These are phyloP conservation scores for Mycena sp. DNA, from an alignment of 1,284 basidiomycete genomes.

Conservation along the genomic window DNA sequence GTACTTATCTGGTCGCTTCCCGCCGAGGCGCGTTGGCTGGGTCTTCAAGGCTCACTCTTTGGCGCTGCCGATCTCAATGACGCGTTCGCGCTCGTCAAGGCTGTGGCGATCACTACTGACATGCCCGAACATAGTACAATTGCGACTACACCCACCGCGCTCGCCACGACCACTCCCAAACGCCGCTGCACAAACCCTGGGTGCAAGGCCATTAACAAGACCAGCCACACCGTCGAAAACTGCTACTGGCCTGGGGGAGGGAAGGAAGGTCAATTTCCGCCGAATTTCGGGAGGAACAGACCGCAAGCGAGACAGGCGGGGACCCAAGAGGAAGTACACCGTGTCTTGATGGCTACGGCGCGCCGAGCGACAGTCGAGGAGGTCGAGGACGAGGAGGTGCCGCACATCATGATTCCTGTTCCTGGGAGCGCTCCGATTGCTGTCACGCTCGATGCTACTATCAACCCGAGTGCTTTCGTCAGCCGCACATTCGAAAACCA, in stretches of 20 bases:
- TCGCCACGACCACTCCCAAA: constrained; percentile 14
- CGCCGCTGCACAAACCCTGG: constrained; percentile 19
- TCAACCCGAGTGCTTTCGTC: not conserved
- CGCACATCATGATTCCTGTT: too few species aligned
- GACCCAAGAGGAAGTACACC: not conserved
- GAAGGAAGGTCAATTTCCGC: constrained; percentile 16
- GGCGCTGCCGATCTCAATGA: not conserved
- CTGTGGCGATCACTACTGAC: constrained; percentile 14
- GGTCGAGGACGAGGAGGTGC: not conserved
- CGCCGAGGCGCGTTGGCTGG: constrained; percentile 1
- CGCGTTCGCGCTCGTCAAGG: not conserved
- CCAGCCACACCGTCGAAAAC: constrained; percentile 3
- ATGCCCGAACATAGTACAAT: not conserved
- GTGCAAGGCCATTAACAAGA: constrained; percentile 18
- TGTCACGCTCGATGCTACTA: too few species aligned
- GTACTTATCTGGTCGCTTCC: constrained; percentile 30
- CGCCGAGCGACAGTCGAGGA: too few species aligned
- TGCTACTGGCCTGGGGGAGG: constrained; percentile 15
- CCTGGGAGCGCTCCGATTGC: too few species aligned
- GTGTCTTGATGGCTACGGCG: constrained; percentile 21
- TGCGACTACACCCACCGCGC: not conserved
- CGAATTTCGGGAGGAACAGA: not conserved
- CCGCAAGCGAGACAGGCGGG: not conserved
- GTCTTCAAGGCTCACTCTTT: constrained; percentile 8
- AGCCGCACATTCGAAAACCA: constrained; percentile 13